These are phyloP conservation scores for Emiliania huxleyi DNA, from an alignment of 78 protist species.

Conservation along the genomic window DNA sequence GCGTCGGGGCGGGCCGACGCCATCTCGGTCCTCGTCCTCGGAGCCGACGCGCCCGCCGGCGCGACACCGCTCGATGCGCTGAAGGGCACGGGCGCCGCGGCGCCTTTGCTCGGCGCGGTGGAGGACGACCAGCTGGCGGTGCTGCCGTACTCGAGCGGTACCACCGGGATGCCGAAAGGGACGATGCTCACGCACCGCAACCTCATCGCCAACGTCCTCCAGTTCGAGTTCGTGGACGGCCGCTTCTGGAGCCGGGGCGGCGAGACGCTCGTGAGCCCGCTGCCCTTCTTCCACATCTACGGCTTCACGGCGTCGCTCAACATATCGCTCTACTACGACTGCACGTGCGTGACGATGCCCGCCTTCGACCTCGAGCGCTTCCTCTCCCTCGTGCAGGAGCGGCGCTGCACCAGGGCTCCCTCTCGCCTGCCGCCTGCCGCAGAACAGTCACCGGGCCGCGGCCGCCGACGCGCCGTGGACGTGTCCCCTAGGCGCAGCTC, in stretches of 20 bases:
- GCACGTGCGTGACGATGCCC: constrained; percentile 23
- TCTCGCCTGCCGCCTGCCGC: constrained; percentile 71
- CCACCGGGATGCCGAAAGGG: constrained; percentile 87
- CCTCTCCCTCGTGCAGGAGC: constrained; percentile 45
- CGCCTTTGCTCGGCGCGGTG: too few species aligned
- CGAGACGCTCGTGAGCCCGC: not conserved
- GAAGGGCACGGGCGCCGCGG: too few species aligned
- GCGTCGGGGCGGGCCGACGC: too few species aligned
- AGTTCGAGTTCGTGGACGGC: not conserved
- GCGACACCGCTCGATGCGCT: too few species aligned
- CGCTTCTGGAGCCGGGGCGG: not conserved
- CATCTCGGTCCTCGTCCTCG: too few species aligned
- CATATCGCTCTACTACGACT: not conserved
- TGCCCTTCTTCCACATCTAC: not conserved
- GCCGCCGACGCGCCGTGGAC: too few species aligned
- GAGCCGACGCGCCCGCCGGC: too few species aligned
- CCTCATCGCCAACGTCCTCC: constrained; percentile 61
- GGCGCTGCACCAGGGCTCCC: constrained; percentile 20
- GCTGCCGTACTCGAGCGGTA: constrained; percentile 67
- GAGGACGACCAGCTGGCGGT: not conserved
- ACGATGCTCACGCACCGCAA: constrained; percentile 79
- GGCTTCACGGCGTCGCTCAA: not conserved
- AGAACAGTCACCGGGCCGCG: too few species aligned
- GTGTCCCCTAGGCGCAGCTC: too few species aligned
- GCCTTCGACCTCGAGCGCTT: constrained; percentile 65